Conservation (phyloP, 495 filamentous ascomycete genomes). For the Talaromyces nanjingensis region DNA sequence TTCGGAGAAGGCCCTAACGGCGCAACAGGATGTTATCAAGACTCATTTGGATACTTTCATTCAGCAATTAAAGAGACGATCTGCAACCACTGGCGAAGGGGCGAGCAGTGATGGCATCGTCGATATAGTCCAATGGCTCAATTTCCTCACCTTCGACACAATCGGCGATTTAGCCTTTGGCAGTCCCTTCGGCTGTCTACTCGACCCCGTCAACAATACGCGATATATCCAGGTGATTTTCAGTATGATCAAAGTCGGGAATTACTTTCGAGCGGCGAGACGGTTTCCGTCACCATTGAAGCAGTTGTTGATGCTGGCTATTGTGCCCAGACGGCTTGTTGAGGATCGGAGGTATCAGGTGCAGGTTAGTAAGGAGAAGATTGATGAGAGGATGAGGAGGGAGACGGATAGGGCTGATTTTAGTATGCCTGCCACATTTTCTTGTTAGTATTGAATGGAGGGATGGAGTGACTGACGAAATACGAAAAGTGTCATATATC, state of each 20-base stretch:
- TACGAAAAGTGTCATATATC: constrained; percentile 23
- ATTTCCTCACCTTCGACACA: constrained; percentile 17
- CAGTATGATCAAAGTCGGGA: neutral
- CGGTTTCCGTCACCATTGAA: constrained; percentile 1
- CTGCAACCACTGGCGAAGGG: neutral
- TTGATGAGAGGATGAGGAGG: constrained; percentile 29
- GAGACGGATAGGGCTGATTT: constrained; percentile 27
- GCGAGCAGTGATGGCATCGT: neutral
- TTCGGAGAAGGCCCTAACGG: constrained; percentile 37
- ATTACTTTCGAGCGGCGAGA: constrained; percentile 1
- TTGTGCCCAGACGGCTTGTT: neutral
- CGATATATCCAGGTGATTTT: constrained; percentile 3
- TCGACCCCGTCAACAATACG: neutral
- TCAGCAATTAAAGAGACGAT: constrained; percentile 25
- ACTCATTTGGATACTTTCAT: constrained; percentile 16
- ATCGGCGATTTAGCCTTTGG: constrained; percentile 15
- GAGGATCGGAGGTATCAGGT: constrained; percentile 7
- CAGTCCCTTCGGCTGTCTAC: constrained; percentile 10
- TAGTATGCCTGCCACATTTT: neutral
- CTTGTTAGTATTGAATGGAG: neutral
- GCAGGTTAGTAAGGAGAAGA: constrained; percentile 32
- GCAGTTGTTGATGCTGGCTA: neutral
- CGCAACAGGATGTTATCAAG: constrained; percentile 25
- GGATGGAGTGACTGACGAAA: neutral
- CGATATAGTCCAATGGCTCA: constrained; percentile 16